A percentile compares a stretch with the other conserved stretches of the same genome.
Evolutionary conservation across 495 filamentous ascomycete genomes (phyloP).

Genomic region (Polyplosphaeria fusca): DNA sequence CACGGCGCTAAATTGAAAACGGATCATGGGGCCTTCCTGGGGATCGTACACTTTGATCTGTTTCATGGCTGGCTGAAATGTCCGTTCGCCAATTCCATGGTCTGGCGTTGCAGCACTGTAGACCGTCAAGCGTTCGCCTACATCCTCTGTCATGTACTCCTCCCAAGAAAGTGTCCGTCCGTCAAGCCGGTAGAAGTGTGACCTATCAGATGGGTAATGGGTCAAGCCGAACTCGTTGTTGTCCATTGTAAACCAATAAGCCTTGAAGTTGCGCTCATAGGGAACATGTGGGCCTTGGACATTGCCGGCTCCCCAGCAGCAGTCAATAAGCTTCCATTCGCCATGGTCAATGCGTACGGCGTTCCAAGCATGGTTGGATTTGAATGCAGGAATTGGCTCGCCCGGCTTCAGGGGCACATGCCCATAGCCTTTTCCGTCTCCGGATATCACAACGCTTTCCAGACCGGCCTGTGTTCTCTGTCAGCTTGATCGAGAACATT

Average conservation of each 20-base stretch:
- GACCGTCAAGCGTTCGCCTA: slow-evolving; percentile 45
- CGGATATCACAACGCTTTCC: slow-evolving; percentile 63
- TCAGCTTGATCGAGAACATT: too few species aligned
- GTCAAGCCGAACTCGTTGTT: slow-evolving; percentile 76
- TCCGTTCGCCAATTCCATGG: slow-evolving; percentile 61
- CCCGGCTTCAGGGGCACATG: slow-evolving; percentile 55
- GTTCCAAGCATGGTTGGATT: slow-evolving; percentile 81
- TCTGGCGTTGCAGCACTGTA: slow-evolving; percentile 53
- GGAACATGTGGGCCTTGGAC: slow-evolving; percentile 48
- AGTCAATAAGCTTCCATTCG: slow-evolving; percentile 87
- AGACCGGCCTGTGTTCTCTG: too few species aligned
- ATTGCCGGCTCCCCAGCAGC: slow-evolving; percentile 86
- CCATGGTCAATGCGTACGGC: slow-evolving; percentile 80
- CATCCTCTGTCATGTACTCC: slow-evolving; percentile 66
- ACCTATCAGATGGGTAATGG: slow-evolving; percentile 71
- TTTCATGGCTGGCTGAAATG: slow-evolving; percentile 58
- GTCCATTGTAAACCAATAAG: slow-evolving; percentile 68
- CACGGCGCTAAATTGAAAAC: slow-evolving; percentile 71
- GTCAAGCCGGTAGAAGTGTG: slow-evolving; percentile 65
- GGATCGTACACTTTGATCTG: slow-evolving; percentile 54
- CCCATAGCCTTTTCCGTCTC: slow-evolving; percentile 86
- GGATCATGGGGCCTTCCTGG: slow-evolving; percentile 48
- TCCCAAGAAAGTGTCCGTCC: slow-evolving; percentile 65
- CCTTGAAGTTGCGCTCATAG: slow-evolving; percentile 67
- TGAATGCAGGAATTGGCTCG: slow-evolving; percentile 56